Evolutionary conservation across 208 protist species (phyloP).

Genomic region (Lotmaria passim): DNA sequence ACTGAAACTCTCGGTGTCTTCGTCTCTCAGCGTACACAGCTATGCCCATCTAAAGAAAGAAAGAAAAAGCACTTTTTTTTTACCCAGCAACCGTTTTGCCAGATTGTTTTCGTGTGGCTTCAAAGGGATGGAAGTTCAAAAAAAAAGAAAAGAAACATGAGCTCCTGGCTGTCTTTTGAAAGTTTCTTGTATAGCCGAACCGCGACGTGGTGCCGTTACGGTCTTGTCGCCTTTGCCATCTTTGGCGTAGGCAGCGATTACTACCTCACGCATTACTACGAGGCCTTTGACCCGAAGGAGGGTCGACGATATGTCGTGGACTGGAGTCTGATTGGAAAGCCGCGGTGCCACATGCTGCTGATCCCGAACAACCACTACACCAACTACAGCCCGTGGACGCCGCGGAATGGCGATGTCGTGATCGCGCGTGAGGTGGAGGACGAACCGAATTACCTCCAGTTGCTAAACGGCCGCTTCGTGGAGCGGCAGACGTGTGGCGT

Average conservation of each 20-base stretch:
- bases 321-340: constrained; percentile 78
- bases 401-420: constrained; percentile 82
- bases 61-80: too few relatives aligned
- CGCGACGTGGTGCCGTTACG: constrained; percentile 68
- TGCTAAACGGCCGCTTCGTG: constrained; percentile 85
- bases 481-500: constrained; percentile 84
- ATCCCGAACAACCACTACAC: constrained; percentile 83
- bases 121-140: background rate
- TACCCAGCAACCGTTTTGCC: background rate
- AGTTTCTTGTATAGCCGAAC: constrained; percentile 65
- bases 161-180: constrained; percentile 82
- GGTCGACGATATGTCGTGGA: constrained; percentile 72
- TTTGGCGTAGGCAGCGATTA: constrained; percentile 83
- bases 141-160: constrained; percentile 49
- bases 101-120: background rate
- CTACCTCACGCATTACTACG: constrained; percentile 83
- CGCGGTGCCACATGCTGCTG: constrained; percentile 72
- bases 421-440: constrained; percentile 68
- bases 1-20: too few relatives aligned
- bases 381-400: constrained; percentile 88
- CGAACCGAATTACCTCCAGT: constrained; percentile 77
- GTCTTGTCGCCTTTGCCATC: constrained; percentile 55
- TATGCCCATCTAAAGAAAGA: too few relatives aligned
- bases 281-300: constrained; percentile 72
- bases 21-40: too few relatives aligned